Evolutionary conservation across 768 basidiomycete genomes (phyloP).

Genomic region (Russula earlei): DNA sequence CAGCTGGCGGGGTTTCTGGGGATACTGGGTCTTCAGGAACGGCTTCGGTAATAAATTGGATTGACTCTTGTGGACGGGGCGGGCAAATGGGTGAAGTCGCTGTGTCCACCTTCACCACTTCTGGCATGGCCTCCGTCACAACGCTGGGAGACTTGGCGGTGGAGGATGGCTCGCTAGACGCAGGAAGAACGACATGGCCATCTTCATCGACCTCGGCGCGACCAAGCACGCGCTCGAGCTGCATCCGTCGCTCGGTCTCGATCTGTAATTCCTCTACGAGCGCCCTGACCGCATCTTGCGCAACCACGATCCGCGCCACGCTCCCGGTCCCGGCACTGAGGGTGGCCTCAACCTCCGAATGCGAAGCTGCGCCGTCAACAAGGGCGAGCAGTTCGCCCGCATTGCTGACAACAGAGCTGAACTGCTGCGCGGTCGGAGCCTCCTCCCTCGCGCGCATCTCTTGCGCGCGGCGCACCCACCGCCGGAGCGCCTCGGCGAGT

Average conservation of each 20-base stretch:
- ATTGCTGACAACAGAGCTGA: conserved; percentile 9
- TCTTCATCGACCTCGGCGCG: conserved; percentile 8
- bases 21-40: not conserved
- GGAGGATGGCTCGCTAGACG: not conserved
- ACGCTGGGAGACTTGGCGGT: not conserved
- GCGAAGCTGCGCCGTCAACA: conserved; percentile 23
- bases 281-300: conserved; percentile 39
- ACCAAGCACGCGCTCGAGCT: conserved; percentile 30
- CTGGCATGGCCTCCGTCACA: not conserved
- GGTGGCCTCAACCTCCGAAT: conserved; percentile 25
- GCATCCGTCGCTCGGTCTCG: conserved; percentile 44
- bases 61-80: not conserved
- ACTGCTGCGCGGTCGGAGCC: conserved; percentile 1
- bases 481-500: conserved; percentile 41
- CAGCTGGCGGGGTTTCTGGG: not conserved
- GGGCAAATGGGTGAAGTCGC: conserved; percentile 16
- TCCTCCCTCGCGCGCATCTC: conserved; percentile 30
- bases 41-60: not conserved
- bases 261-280: conserved; percentile 49
- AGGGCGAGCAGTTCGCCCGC: conserved; percentile 20
- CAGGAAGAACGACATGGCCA: not conserved
- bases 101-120: conserved; percentile 13
- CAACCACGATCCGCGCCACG: conserved; percentile 42
- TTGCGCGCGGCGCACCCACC: conserved; percentile 46
- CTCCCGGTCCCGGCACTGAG: conserved; percentile 32